These are phyloP conservation scores for Isoetes engelmannii DNA, from an alignment of 83 land plant species.

Conservation along the genomic window DNA sequence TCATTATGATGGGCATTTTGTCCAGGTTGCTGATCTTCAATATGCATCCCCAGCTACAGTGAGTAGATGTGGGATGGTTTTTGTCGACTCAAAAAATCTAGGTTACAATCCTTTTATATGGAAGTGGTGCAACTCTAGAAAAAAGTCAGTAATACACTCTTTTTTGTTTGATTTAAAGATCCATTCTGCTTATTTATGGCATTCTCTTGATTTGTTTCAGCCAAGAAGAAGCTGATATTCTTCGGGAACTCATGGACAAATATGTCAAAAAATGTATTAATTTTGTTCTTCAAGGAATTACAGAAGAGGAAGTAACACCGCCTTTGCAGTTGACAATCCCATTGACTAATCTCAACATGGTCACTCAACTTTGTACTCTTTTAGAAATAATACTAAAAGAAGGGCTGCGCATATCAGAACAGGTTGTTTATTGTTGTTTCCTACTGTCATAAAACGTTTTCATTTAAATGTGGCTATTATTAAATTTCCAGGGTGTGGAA, in stretches of 20 bases:
- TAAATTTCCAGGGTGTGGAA: constrained; percentile 25
- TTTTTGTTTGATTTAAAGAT: too few relatives aligned
- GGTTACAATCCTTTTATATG: constrained; percentile 33
- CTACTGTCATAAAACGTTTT: neutral
- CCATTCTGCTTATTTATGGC: too few relatives aligned
- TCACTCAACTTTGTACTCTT: constrained; percentile 28
- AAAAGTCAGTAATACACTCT: too few relatives aligned
- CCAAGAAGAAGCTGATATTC: constrained; percentile 18
- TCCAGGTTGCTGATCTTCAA: constrained; percentile 34
- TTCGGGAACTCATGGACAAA: constrained; percentile 28
- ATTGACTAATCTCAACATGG: constrained; percentile 34
- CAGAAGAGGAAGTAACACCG: constrained; percentile 23
- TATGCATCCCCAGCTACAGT: constrained; percentile 45
- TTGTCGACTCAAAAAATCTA: constrained; percentile 38
- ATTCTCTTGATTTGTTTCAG: too few relatives aligned
- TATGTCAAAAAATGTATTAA: constrained; percentile 31
- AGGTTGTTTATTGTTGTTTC: neutral
- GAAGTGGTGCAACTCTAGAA: constrained; percentile 35
- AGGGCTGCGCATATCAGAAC: neutral
- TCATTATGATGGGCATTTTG: too few relatives aligned
- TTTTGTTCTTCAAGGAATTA: constrained; percentile 31
- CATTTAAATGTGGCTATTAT: too few relatives aligned
- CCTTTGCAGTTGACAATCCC: constrained; percentile 36
- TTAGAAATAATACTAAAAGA: constrained; percentile 25
- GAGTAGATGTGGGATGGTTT: constrained; percentile 44